phyloP scores from a whole-genome alignment of 345 rosid species.

The Gossypium mustelinum region DNA sequence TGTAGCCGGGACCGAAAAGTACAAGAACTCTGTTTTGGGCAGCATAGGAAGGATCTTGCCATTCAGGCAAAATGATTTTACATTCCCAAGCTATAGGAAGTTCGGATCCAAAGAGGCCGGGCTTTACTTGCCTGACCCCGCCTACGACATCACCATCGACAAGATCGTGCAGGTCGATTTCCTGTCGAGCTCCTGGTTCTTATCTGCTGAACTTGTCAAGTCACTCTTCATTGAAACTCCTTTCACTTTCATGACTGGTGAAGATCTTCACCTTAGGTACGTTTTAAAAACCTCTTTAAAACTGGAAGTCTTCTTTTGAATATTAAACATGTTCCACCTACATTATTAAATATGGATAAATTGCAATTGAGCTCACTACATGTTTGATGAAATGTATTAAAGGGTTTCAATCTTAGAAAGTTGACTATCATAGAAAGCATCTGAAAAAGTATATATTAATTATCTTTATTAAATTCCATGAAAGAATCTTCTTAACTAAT shows the following conservation, averaged over 20 bases:
- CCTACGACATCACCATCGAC: constrained; percentile 76
- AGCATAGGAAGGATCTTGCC: constrained; percentile 97
- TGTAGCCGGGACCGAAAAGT: constrained; percentile 96
- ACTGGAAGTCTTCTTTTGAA: neutral
- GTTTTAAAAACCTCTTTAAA: neutral
- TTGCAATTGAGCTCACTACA: neutral
- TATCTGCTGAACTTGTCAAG: constrained; percentile 88
- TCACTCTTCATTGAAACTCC: constrained; percentile 84
- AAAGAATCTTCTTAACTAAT: constrained; percentile 20
- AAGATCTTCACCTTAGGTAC: constrained; percentile 96
- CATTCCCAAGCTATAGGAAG: constrained; percentile 95
- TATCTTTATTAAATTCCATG: neutral
- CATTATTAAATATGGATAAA: neutral
- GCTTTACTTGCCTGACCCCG: constrained; percentile 94
- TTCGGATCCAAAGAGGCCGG: constrained; percentile 94
- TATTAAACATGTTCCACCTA: neutral
- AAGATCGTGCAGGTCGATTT: constrained; percentile 93
- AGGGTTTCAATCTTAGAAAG: too few species aligned
- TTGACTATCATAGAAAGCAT: too few species aligned
- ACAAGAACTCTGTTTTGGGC: constrained; percentile 83
- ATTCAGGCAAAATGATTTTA: constrained; percentile 82
- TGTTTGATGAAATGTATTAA: neutral
- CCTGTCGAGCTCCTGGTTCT: constrained; percentile 95
- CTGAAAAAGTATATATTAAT: too few species aligned
- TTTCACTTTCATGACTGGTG: constrained; percentile 88